A percentile compares a stretch with the other conserved stretches of the same genome.
phyloP scores from a whole-genome alignment of 768 basidiomycete genomes.

The Naganishia vishniacii region DNA sequence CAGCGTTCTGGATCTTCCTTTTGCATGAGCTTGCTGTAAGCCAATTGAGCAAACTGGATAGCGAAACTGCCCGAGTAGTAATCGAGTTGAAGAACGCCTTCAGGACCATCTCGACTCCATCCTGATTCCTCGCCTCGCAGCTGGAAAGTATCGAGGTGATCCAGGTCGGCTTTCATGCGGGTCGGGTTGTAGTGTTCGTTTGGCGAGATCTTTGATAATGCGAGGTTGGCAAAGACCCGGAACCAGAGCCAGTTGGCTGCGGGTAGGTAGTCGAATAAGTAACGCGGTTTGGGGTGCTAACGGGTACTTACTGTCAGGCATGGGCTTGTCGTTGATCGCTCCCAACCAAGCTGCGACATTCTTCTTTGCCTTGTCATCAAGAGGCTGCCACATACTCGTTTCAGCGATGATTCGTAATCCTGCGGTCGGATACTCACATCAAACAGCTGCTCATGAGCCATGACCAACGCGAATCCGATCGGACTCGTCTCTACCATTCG shows the following conservation, averaged over 20 bases:
- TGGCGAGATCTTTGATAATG: conserved; percentile 61
- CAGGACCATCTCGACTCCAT: conserved; percentile 72
- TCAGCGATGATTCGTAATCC: background rate
- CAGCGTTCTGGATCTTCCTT: conserved; percentile 61
- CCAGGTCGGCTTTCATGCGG: conserved; percentile 67
- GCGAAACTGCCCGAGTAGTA: conserved; percentile 76
- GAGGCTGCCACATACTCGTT: conserved; percentile 44
- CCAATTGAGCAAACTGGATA: conserved; percentile 68
- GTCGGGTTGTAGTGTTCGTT: conserved; percentile 54
- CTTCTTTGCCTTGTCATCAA: conserved; percentile 56
- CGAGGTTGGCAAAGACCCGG: conserved; percentile 70
- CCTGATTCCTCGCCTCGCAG: conserved; percentile 53
- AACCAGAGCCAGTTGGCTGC: conserved; percentile 74
- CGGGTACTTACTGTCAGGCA: conserved; percentile 59
- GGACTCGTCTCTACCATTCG: conserved; percentile 77
- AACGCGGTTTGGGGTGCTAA: background rate
- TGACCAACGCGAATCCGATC: conserved; percentile 65
- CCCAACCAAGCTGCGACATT: conserved; percentile 65
- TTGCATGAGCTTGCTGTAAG: conserved; percentile 55
- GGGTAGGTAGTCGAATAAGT: conserved; percentile 7
- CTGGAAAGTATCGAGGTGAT: conserved; percentile 73
- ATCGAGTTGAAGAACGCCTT: conserved; percentile 70
- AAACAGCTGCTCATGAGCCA: conserved; percentile 60
- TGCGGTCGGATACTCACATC: conserved; percentile 29
- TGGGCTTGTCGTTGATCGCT: conserved; percentile 72